These are phyloP conservation scores for Penicillium expansum DNA, from an alignment of 2,329 filamentous ascomycete species.

Conservation along the genomic window DNA sequence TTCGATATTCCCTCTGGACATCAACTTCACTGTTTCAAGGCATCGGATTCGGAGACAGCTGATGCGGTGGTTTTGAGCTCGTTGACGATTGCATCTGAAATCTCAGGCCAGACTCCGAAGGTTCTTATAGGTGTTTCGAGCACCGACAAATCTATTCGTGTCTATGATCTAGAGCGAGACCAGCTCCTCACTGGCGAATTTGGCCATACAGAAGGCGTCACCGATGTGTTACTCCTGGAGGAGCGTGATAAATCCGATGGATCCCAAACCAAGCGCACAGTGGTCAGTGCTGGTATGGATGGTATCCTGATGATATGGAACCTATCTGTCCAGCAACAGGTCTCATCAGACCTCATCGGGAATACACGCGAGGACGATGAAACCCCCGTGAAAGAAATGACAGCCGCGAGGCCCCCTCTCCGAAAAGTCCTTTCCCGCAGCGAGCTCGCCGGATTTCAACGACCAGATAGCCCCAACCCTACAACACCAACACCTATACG, in stretches of 20 bases:
- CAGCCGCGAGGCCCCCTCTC: slow-evolving; percentile 67
- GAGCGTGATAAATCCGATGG: slow-evolving; percentile 38
- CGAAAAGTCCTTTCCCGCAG: slow-evolving; percentile 82
- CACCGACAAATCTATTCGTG: slow-evolving; percentile 88
- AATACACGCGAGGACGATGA: slow-evolving; percentile 39
- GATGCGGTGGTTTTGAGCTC: slow-evolving; percentile 84
- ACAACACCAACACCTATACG: slow-evolving; percentile 44
- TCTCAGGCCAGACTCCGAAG: slow-evolving; percentile 56
- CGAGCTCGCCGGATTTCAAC: slow-evolving; percentile 76
- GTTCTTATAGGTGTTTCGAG: slow-evolving; percentile 85
- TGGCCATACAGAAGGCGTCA: slow-evolving; percentile 93
- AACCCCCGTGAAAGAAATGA: slow-evolving; percentile 47
- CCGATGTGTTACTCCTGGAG: slow-evolving; percentile 72
- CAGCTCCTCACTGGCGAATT: slow-evolving; percentile 81
- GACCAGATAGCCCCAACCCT: slow-evolving; percentile 47
- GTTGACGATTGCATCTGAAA: slow-evolving; percentile 58
- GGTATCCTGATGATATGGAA: slow-evolving; percentile 81
- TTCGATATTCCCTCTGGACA: slow-evolving; percentile 66
- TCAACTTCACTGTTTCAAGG: slow-evolving; percentile 72
- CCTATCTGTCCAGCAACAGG: slow-evolving; percentile 35
- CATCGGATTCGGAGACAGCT: slow-evolving; percentile 71
- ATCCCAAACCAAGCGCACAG: slow-evolving; percentile 42
- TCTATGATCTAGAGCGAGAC: slow-evolving; percentile 80
- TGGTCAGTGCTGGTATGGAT: slow-evolving; percentile 75
- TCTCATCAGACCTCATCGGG: slow-evolving; percentile 30